Base-by-base conservation (phyloP, 1,139 yeast genomes). In the Geotrichum histeridarum region DNA sequence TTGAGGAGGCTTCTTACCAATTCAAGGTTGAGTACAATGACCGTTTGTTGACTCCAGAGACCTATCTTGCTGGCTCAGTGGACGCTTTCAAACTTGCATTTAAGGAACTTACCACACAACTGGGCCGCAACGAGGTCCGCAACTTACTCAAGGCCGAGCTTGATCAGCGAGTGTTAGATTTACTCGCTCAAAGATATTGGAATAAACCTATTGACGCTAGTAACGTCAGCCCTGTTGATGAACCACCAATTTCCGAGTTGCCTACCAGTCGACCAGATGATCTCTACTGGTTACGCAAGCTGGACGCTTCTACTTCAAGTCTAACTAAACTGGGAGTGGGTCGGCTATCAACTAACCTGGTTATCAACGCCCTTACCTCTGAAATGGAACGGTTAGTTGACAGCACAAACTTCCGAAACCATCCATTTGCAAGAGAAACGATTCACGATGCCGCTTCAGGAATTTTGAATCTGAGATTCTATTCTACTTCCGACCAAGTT, bases 21-120 rank as follows among this genome's bases (percentile, higher is more conserved):
- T 93, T 89, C 73, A 94, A 94, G 69, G 99, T 94, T 27, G 97
- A 93, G 69, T 94, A 90, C 69, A 93, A 94, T 67, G 99, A 94
- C 69, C 81, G 98, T 56, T 86, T 86, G 41, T 75, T 94, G 61
- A 93, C 99, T 0, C 95, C 98, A 11, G 94, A 90, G 64, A 88
- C 95, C 60, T 93, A 93, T 67, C 77, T 94, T 63, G 96, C 98
- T 15, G 93, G 88, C 63, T 89, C 94, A 55, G 82, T 93, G 46
- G 99, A 94, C 70, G 75, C 87, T 51, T 77, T 94, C 66, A 94
- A 94, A 69, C 77, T 87, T 51, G 86, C 93, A 0, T 84, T 94
- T 55, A 91, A 93, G 67, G 96, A 91, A 59, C 79, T 94, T 60
- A 84, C 94, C 63, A 84, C 83, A 58, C 80, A 80, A 57, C 89